Percentiles rank a stretch among this genome's conserved stretches.
phyloP scores from a whole-genome alignment of 225 moss, liverwort and hornwort species.

The Polytrichum commune region DNA sequence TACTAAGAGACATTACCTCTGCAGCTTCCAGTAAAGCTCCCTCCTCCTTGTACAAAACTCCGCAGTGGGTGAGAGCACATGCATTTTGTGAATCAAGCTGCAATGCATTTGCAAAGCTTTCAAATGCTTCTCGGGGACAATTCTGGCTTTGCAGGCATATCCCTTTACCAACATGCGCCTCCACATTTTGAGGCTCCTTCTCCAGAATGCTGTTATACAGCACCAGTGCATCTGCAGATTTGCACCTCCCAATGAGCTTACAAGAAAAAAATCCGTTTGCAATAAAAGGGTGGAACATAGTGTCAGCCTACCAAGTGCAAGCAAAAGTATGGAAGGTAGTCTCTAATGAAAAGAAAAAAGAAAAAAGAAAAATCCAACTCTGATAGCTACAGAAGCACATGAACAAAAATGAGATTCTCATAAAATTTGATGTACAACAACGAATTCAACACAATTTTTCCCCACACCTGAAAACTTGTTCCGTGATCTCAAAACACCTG shows the following conservation, averaged over 20 bases:
- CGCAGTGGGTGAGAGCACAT: conserved; percentile 82
- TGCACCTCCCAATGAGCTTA: neutral
- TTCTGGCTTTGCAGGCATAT: conserved; percentile 77
- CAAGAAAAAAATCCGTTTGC: neutral
- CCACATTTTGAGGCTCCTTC: conserved; percentile 71
- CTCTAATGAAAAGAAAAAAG: no score
- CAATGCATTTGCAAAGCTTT: conserved; percentile 77
- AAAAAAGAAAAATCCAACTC: no score
- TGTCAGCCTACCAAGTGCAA: no score
- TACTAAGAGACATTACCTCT: conserved; percentile 39
- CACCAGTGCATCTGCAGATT: conserved; percentile 57
- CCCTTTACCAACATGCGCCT: conserved; percentile 83
- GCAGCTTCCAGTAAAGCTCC: conserved; percentile 84
- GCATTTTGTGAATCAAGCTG: conserved; percentile 72
- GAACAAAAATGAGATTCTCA: no score
- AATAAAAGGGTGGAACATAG: no score
- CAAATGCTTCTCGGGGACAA: conserved; percentile 71
- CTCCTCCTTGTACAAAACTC: conserved; percentile 85
- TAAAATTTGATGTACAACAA: no score
- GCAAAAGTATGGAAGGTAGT: no score
- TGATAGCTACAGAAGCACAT: no score
- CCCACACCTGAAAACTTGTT: conserved; percentile 61
- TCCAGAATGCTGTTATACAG: conserved; percentile 73
- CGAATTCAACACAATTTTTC: no score
- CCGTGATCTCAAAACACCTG: conserved; percentile 66